Conservation (phyloP, 805 yeast genomes). For the Cyberlindnera saturnus region DNA sequence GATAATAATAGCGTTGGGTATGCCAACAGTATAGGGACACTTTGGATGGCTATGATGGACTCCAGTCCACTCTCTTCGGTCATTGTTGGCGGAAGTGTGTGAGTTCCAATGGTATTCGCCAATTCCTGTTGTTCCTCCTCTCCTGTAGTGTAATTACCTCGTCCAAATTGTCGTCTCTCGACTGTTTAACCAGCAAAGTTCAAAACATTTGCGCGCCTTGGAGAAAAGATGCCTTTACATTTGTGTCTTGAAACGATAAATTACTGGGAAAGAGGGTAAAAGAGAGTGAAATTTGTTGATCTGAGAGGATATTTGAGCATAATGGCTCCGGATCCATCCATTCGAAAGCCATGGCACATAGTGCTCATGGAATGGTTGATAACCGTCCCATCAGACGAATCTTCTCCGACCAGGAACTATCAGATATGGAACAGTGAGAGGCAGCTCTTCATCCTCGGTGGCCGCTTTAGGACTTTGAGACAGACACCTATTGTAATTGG, state of each 20-base stretch:
- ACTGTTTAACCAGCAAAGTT: no score
- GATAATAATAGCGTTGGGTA: constrained; percentile 22
- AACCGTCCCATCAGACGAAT: constrained; percentile 10
- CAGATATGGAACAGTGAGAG: constrained; percentile 35
- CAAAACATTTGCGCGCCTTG: no score
- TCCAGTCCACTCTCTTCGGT: constrained; percentile 4
- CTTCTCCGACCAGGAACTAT: constrained; percentile 29
- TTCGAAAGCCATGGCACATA: constrained; percentile 5
- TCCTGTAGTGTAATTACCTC: neutral
- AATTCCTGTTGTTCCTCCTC: neutral
- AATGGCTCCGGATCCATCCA: neutral
- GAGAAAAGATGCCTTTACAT: no score
- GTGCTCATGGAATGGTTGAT: constrained; percentile 20
- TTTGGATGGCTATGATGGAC: constrained; percentile 21
- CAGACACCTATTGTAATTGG: constrained; percentile 34
- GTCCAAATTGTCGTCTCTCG: neutral
- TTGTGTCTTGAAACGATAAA: no score
- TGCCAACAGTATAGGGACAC: constrained; percentile 22
- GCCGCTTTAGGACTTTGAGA: constrained; percentile 45
- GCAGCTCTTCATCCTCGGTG: constrained; percentile 56
- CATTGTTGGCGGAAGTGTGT: neutral
- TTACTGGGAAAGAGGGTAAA: no score
- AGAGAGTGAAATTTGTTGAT: no score
- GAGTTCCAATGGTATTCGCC: neutral
- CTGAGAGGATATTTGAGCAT: no score